A percentile compares a stretch with the other conserved stretches of the same genome.
phyloP scores from a whole-genome alignment of 768 basidiomycete genomes.

The Leucosporidium scottii region DNA sequence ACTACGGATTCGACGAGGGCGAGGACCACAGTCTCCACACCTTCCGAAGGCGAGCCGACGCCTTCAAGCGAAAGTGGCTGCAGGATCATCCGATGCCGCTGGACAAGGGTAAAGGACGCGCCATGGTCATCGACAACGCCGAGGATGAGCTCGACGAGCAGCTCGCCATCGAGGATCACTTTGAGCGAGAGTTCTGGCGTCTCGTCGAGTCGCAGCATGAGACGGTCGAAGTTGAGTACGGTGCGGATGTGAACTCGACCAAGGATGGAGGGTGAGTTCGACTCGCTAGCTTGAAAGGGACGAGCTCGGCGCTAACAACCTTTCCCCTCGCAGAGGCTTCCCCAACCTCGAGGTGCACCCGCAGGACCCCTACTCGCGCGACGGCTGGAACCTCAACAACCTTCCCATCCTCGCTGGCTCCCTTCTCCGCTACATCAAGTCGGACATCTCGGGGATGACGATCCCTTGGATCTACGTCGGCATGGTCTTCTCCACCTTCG shows the following conservation, averaged over 20 bases:
- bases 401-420: constrained; percentile 80
- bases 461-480: constrained; percentile 82
- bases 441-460: constrained; percentile 98
- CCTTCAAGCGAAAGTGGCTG: constrained; percentile 87
- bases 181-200: constrained; percentile 95
- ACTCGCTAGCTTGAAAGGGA: constrained; percentile 8
- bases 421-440: constrained; percentile 91
- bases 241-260: constrained; percentile 97
- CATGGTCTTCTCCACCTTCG: constrained; percentile 98
- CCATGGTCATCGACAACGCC: constrained; percentile 45
- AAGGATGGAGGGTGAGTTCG: constrained; percentile 81
- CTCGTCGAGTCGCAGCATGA: constrained; percentile 81
- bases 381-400: constrained; percentile 97
- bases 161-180: constrained; percentile 67
- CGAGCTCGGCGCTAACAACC: not conserved
- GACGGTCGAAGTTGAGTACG: constrained; percentile 96
- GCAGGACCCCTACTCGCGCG: constrained; percentile 71
- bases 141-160: constrained; percentile 35
- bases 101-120: constrained; percentile 52
- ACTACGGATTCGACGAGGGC: constrained; percentile 97
- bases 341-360: constrained; percentile 93
- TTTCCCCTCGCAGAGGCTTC: constrained; percentile 61
- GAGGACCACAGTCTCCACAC: constrained; percentile 87
- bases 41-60: constrained; percentile 83
- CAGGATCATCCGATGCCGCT: constrained; percentile 48